Conservation (phyloP, 345 rosid species). For the Erysimum cheiranthoides region DNA sequence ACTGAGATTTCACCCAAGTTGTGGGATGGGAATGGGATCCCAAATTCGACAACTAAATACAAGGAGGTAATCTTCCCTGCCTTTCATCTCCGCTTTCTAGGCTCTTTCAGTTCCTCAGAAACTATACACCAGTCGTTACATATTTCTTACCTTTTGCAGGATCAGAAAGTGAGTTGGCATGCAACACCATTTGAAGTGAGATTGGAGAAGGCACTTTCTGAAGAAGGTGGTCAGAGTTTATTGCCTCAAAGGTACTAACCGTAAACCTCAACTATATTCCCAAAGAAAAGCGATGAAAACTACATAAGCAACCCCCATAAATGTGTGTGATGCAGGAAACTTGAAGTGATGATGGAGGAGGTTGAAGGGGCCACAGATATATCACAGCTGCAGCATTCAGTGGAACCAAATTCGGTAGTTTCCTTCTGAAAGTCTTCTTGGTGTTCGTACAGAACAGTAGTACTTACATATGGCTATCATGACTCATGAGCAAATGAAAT, state of each 20-base stretch:
- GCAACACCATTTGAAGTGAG: slow-evolving; percentile 99
- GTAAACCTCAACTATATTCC: background rate
- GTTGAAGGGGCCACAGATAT: slow-evolving; percentile 29
- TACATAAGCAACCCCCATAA: background rate
- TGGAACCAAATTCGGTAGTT: slow-evolving; percentile 37
- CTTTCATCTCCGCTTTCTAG: slow-evolving; percentile 12
- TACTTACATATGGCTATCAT: slow-evolving; percentile 31
- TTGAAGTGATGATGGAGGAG: slow-evolving; percentile 44
- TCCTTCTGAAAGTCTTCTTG: slow-evolving; percentile 28
- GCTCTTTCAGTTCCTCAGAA: slow-evolving; percentile 5
- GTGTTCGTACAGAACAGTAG: slow-evolving; percentile 37
- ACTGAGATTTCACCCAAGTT: slow-evolving; percentile 65
- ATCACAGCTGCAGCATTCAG: slow-evolving; percentile 36
- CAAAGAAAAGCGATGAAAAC: background rate
- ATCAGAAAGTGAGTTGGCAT: slow-evolving; percentile 97
- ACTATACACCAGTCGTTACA: slow-evolving; percentile 7
- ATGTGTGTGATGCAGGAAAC: slow-evolving; percentile 40
- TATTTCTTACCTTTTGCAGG: slow-evolving; percentile 55
- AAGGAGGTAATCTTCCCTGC: slow-evolving; percentile 69
- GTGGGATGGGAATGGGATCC: slow-evolving; percentile 99
- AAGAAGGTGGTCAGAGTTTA: slow-evolving; percentile 42
- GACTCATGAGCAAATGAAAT: slow-evolving; percentile 28
- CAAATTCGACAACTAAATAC: slow-evolving; percentile 93
- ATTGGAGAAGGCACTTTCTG: slow-evolving; percentile 90
- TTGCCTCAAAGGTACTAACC: slow-evolving; percentile 37